Evolutionary conservation across 495 filamentous ascomycete genomes (phyloP), one percentile per base, ranked within the genome.

Genomic region (Aspergillus incahuasiensis): DNA sequence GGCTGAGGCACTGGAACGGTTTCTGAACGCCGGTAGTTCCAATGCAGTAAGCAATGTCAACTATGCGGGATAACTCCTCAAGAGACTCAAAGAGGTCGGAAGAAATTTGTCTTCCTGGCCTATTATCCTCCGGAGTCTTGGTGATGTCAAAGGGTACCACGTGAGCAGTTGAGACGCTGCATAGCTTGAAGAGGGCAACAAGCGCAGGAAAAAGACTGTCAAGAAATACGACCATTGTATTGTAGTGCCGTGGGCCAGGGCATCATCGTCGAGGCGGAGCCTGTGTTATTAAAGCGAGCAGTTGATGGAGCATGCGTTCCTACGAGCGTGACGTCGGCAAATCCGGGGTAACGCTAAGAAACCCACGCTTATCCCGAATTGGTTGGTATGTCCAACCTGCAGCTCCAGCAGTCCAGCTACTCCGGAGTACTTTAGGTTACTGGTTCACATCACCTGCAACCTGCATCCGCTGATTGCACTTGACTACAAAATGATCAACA

Each of bases 31-130:
- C 94, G n/a, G 82, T 78, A n/a, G 80, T 83, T 40, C 90, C 89
- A 52, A 97, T 87, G 69, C 94, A 98, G 77, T 98, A 98, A 25
- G 91, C 77, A 46, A 98, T 94, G 59, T 98, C 95, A 24, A 97
- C 92, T 3, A 98, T 78, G 42, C 91, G 85, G 13, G 92, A 82
- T 49, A 92, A 72, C 65, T 95, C 89, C 62, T 96, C 90, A 20
- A 98, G 80, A 13, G 90, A 88, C 52, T 78, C 70, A 74, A 94
- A 97, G 57, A 96, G 80, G 30, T 74, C 65, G 45, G 66, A 57
- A 4, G 89, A 86, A 51, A 95, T 74, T 19, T 50, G 13, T 24
- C 45, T 22, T 54, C 63, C 7, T 47, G 48, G 19, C 65, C 63
- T 35, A 57, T 38, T 24, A 20, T 43, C n/a, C 22, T 30, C 25